Conservation (phyloP, 352 stramenopile genomes). For the Phytophthora pluvialis region DNA sequence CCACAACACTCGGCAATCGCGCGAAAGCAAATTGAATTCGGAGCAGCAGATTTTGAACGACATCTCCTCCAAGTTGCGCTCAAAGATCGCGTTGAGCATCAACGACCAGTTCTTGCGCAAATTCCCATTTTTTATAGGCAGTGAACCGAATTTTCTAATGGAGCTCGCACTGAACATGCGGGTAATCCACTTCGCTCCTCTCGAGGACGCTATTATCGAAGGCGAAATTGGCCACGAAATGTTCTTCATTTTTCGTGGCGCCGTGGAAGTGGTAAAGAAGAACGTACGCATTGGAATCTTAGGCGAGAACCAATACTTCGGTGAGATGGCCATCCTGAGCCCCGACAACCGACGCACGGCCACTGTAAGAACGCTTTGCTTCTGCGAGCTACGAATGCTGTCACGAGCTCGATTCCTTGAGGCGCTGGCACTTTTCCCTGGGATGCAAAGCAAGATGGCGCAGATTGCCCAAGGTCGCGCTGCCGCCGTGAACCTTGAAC, state of each 20-base stretch:
- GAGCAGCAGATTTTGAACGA: conserved; percentile 70
- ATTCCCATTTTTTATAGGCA: conserved; percentile 78
- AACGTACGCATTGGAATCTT: conserved; percentile 59
- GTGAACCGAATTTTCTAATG: conserved; percentile 81
- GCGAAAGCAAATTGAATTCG: conserved; percentile 67
- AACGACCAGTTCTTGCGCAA: conserved; percentile 82
- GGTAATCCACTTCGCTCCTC: conserved; percentile 74
- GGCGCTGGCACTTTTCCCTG: conserved; percentile 50
- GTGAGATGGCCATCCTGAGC: conserved; percentile 79
- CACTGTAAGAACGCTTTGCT: conserved; percentile 72
- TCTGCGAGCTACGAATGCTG: conserved; percentile 71
- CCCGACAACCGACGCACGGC: conserved; percentile 60
- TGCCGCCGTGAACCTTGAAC: conserved; percentile 20
- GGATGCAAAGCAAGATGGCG: conserved; percentile 69
- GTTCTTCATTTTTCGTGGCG: conserved; percentile 74
- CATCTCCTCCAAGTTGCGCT: conserved; percentile 71
- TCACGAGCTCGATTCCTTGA: conserved; percentile 68
- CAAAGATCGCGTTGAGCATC: conserved; percentile 80
- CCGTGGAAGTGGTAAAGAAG: conserved; percentile 57
- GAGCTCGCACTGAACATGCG: conserved; percentile 81
- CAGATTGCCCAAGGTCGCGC: conserved; percentile 48
- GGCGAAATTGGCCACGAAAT: conserved; percentile 76
- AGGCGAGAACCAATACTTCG: conserved; percentile 81
- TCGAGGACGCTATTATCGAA: conserved; percentile 57
- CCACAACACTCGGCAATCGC: conserved; percentile 71